Evolutionary conservation across 495 filamentous ascomycete genomes (phyloP).

Genomic region (Trichoderma parareesei): DNA sequence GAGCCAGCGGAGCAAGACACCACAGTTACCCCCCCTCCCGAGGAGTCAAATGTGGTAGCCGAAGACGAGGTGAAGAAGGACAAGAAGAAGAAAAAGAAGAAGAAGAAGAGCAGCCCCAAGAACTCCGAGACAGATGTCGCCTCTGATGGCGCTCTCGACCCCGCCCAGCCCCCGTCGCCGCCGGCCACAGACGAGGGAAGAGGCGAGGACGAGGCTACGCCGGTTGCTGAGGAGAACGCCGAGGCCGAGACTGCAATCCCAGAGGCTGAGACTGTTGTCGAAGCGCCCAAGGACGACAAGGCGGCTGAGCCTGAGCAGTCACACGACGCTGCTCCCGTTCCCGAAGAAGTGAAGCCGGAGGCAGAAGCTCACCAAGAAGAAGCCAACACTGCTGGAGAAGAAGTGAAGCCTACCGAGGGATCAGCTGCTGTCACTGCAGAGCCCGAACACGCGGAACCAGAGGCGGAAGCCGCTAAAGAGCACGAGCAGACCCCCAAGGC

Average conservation of each 20-base stretch:
- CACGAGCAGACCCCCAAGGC: background rate
- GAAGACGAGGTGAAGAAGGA: slow-evolving; percentile 6
- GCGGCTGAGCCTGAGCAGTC: background rate
- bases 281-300: background rate
- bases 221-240: background rate
- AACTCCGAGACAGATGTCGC: background rate
- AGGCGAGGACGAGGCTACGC: background rate
- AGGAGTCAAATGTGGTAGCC: background rate
- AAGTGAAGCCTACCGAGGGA: background rate
- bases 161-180: background rate
- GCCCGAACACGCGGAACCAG: background rate
- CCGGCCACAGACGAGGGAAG: slow-evolving; percentile 1
- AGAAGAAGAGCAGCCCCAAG: slow-evolving; percentile 15
- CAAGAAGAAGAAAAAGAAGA: slow-evolving; percentile 10
- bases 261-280: background rate
- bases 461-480: slow-evolving; percentile 3
- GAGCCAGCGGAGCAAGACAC: slow-evolving; percentile 12
- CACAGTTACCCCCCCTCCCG: slow-evolving; percentile 7
- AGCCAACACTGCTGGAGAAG: background rate
- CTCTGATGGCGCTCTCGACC: slow-evolving; percentile 7
- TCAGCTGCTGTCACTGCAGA: background rate
- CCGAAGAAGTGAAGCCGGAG: background rate
- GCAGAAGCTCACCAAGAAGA: background rate
- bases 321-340: background rate
- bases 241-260: background rate